Evolutionary conservation across 176 grass and related monocot species (phyloP).

Genomic region (Cenchrus purpureus): DNA sequence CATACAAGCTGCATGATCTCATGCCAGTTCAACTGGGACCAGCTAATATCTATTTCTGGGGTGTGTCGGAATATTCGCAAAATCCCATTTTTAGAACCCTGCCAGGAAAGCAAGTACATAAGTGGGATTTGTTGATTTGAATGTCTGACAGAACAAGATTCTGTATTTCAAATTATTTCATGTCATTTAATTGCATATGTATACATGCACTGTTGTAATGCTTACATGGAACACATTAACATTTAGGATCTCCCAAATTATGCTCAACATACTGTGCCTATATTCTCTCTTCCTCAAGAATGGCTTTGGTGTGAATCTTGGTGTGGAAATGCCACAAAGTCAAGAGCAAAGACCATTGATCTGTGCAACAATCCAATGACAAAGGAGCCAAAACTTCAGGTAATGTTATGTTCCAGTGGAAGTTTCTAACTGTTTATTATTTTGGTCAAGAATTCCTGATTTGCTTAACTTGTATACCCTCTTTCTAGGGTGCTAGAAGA

Average conservation of each 20-base stretch:
- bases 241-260: conserved; percentile 97
- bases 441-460: not conserved
- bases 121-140: conserved; percentile 15
- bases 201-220: conserved; percentile 19
- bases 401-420: conserved; percentile 39
- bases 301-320: conserved; percentile 99
- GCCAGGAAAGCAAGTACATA: not conserved
- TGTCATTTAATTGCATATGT: not conserved
- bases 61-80: not conserved
- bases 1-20: not conserved
- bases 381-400: conserved; percentile 98
- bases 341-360: conserved; percentile 95
- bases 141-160: not conserved
- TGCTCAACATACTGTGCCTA: conserved; percentile 94
- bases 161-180: not conserved
- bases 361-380: conserved; percentile 99
- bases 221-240: conserved; percentile 38
- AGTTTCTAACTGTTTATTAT: not conserved
- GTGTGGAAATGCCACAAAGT: conserved; percentile 95
- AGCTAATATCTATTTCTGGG: conserved; percentile 5
- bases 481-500: conserved; percentile 83
- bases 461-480: not conserved
- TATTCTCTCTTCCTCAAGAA: conserved; percentile 99
- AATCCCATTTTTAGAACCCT: conserved; percentile 15
- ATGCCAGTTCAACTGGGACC: not conserved